Conservation (phyloP, 1,284 basidiomycete species). For the Sparassis latifolia region DNA sequence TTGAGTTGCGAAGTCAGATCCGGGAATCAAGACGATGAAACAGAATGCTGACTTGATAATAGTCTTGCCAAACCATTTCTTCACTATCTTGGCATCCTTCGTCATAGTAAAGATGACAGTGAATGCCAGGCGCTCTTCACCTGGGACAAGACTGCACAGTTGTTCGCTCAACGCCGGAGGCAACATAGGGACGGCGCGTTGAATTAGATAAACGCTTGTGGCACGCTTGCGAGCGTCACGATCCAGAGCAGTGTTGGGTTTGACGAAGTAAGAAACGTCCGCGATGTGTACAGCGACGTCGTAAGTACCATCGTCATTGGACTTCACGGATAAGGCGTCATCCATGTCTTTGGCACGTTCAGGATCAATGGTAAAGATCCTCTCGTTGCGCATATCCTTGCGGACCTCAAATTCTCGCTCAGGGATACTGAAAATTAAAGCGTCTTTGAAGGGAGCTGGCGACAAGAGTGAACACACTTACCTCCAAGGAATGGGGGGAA, state of each 20-base stretch:
- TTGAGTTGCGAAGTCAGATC: conserved; percentile 23
- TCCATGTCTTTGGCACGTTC: conserved; percentile 88
- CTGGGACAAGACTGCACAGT: conserved; percentile 86
- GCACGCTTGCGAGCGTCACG: conserved; percentile 97
- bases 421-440: conserved; percentile 57
- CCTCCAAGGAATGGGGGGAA: conserved; percentile 93
- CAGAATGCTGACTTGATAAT: conserved; percentile 69
- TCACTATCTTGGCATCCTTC: conserved; percentile 74
- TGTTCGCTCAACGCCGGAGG: conserved; percentile 88
- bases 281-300: conserved; percentile 93
- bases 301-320: conserved; percentile 86
- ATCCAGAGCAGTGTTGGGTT: conserved; percentile 93
- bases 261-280: conserved; percentile 95
- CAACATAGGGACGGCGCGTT: conserved; percentile 94
- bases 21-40: neutral
- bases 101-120: conserved; percentile 85
- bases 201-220: conserved; percentile 94
- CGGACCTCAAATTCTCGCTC: conserved; percentile 86
- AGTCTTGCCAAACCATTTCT: conserved; percentile 91
- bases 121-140: conserved; percentile 86
- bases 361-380: conserved; percentile 94
- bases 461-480: conserved; percentile 35
- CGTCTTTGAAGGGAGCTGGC: conserved; percentile 6
- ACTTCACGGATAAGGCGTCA: conserved; percentile 87
- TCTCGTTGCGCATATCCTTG: conserved; percentile 79